These are phyloP conservation scores for bread wheat (Triticum aestivum) DNA, from an alignment of 176 grass and related monocot species.

Conservation along the genomic window DNA sequence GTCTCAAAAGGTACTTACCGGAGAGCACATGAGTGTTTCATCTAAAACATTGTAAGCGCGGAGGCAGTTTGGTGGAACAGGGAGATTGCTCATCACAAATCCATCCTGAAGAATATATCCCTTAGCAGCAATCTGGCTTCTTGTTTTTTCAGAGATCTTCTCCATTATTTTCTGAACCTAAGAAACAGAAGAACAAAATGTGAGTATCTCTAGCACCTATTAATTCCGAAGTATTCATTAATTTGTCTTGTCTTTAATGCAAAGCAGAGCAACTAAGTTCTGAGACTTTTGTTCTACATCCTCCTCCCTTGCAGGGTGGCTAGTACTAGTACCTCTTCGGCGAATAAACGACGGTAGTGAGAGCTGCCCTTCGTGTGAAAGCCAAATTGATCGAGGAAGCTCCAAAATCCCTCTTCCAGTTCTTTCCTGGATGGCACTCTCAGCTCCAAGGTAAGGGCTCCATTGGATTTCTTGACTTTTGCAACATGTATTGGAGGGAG, in stretches of 20 bases:
- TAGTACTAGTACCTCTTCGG: slow-evolving; percentile 34
- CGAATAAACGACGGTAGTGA: slow-evolving; percentile 25
- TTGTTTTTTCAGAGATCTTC: slow-evolving; percentile 48
- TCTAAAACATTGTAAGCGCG: slow-evolving; percentile 45
- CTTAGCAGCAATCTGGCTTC: slow-evolving; percentile 36
- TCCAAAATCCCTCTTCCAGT: slow-evolving; percentile 31
- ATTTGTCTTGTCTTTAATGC: not conserved
- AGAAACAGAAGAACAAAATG: slow-evolving; percentile 28
- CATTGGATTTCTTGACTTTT: slow-evolving; percentile 30
- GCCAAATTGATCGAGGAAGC: slow-evolving; percentile 42
- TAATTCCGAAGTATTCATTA: not conserved
- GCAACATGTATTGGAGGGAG: slow-evolving; percentile 9
- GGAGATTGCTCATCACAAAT: slow-evolving; percentile 47
- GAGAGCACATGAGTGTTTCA: slow-evolving; percentile 35
- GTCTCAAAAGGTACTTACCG: slow-evolving; percentile 37
- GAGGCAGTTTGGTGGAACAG: slow-evolving; percentile 65
- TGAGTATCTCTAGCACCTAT: not conserved
- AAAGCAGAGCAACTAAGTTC: not conserved
- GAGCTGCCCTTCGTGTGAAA: not conserved
- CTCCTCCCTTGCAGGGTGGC: not conserved
- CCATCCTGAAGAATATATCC: slow-evolving; percentile 64
- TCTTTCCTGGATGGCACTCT: slow-evolving; percentile 24
- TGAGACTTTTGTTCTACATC: not conserved
- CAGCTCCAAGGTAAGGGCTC: slow-evolving; percentile 36
- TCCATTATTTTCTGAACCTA: slow-evolving; percentile 59